phyloP scores from a whole-genome alignment of 805 yeast species.

The Scheffersomyces amazonensis region DNA sequence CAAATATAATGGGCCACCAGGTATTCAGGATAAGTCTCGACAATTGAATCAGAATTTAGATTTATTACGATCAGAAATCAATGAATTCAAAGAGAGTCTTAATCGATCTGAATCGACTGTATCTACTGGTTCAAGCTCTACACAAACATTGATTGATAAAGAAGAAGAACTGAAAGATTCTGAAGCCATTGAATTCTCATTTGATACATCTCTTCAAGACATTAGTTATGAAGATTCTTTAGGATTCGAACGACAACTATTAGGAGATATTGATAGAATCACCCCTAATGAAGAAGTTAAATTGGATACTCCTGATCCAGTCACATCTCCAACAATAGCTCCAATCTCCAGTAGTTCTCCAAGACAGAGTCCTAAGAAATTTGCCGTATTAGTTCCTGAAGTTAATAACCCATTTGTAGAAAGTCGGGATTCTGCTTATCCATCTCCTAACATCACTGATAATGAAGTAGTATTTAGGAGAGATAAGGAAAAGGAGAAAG shows the following conservation, averaged over 20 bases:
- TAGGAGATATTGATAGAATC: conserved; percentile 15
- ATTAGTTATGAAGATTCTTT: conserved; percentile 37
- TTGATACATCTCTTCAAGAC: conserved; percentile 38
- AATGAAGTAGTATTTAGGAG: neutral
- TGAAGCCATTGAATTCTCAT: conserved; percentile 20
- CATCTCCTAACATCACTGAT: neutral
- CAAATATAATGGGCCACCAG: neutral
- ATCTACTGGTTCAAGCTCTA: neutral
- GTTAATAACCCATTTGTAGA: neutral
- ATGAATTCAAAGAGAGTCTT: conserved; percentile 43
- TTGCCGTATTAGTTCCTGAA: neutral
- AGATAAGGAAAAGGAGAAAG: neutral
- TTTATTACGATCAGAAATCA: conserved; percentile 38
- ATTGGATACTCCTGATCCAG: neutral
- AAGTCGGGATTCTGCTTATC: neutral
- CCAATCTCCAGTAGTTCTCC: neutral
- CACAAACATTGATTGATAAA: neutral
- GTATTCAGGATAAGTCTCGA: conserved; percentile 17
- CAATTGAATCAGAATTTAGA: conserved; percentile 41
- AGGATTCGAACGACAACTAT: conserved; percentile 31
- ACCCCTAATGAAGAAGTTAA: conserved; percentile 1
- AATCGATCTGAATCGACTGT: conserved; percentile 18
- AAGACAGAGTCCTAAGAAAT: no score
- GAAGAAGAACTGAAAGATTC: neutral
- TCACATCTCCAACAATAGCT: neutral